phyloP scores from a whole-genome alignment of 345 rosid species.

The Melaleuca alternifolia region DNA sequence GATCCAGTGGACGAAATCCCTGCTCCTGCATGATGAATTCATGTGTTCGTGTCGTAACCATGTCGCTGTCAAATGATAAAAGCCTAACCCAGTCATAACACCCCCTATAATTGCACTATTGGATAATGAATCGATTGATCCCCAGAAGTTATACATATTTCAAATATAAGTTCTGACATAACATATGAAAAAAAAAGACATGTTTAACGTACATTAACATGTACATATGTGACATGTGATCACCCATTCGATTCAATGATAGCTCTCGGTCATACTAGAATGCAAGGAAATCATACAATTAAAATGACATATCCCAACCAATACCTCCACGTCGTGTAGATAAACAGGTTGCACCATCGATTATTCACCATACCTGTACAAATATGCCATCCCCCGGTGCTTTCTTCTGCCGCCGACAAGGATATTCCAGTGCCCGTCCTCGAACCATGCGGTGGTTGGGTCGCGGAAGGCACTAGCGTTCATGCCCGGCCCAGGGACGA shows the following conservation, averaged over 20 bases:
- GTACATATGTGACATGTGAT: not conserved
- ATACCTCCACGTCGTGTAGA: not conserved
- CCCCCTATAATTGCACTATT: not conserved
- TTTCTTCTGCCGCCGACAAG: constrained; percentile 43
- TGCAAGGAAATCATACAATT: not conserved
- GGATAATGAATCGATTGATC: not conserved
- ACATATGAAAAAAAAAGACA: not conserved
- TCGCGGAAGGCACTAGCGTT: constrained; percentile 82
- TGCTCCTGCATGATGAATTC: constrained; percentile 13
- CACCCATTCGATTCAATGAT: not conserved
- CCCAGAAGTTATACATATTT: not conserved
- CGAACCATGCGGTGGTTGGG: constrained; percentile 80
- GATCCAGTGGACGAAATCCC: constrained; percentile 54
- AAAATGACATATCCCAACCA: not conserved
- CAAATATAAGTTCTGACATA: not conserved
- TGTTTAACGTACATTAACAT: not conserved
- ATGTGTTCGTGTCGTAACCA: not conserved
- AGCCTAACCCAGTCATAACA: not conserved
- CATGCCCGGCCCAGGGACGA: constrained; percentile 27
- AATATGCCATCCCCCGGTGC: constrained; percentile 45
- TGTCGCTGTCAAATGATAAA: not conserved
- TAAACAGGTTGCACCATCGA: not conserved
- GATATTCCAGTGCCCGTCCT: constrained; percentile 51
- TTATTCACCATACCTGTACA: constrained; percentile 13
- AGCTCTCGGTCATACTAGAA: not conserved